Evolutionary conservation across 768 basidiomycete species (phyloP), one percentile per base, ranked within the genome.

Genomic region (Pleurotus ostreatus): DNA sequence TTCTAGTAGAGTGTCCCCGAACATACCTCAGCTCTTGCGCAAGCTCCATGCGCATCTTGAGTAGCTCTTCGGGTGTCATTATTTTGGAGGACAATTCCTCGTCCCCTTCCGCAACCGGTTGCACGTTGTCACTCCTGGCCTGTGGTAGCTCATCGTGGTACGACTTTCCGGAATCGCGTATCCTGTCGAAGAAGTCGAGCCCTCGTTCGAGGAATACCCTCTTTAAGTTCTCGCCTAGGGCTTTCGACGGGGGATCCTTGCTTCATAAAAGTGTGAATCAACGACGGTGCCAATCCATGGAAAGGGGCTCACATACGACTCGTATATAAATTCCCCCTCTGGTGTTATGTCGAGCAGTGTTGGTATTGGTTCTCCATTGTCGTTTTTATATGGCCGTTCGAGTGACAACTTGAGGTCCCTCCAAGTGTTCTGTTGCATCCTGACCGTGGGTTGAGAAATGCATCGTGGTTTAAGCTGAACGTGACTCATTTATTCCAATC

Each of bases 311-410:
- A 68, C 86, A 63, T 73, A 92, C 91, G 85, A 78, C 73, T 92
- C 88, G 57, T 85, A 84, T 46, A 88, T 71, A 52, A 81, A 79
- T 59, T 83, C 78, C 39, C 90, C 88, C 43, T 89, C 85, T 22
- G 79, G 75, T 5, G 80, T 77, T 55, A 94, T 88, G 63, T 94
- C 90, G 23, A 79, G 70, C 25, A 93, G 70, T 4, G 76, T 73
- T 22, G 82, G 86, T 25, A 92, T 81, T 7, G 65, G 76, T 45
- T 80, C 73, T 6, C 88, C 89, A 38, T 78, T 70, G 61, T 93
- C 90, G 63, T 91, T 86, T 68, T 86, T 91, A 73, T 92, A 92
- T 0, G 88, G 89, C 39, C 83, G 76, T 65, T 94, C 91, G 30
- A 94, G 77, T 1, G 89, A 85, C 8, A 92, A 71, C 58, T 71